These are phyloP conservation scores for Neofusicoccum cordaticola DNA, from an alignment of 2,329 filamentous ascomycete genomes.

Conservation along the genomic window DNA sequence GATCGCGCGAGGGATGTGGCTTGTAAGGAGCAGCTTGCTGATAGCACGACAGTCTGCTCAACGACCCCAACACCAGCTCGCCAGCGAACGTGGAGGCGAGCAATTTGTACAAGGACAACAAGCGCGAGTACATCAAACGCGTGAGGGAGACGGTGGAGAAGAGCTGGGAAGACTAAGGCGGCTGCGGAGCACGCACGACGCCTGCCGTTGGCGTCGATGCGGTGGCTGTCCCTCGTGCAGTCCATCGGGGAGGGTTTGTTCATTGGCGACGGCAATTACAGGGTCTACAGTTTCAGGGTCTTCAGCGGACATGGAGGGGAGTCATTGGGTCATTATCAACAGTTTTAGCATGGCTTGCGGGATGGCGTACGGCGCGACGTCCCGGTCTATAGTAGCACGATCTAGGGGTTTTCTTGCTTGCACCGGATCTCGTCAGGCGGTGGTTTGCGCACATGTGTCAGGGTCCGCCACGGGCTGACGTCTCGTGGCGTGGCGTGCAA, in stretches of 20 bases:
- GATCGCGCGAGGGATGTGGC: neutral
- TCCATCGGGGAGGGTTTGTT: neutral
- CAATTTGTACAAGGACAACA: conserved; percentile 97
- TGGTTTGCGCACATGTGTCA: neutral
- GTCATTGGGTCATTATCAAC: neutral
- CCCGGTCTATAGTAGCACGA: conserved; percentile 4
- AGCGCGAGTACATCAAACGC: conserved; percentile 92
- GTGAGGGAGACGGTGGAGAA: conserved; percentile 97
- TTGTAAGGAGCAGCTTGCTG: neutral
- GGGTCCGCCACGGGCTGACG: neutral
- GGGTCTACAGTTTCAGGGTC: conserved; percentile 10
- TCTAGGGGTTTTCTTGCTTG: neutral
- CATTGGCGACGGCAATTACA: neutral
- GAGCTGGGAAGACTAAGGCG: conserved; percentile 90
- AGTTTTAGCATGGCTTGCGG: conserved; percentile 15
- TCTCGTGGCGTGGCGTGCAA: conserved; percentile 9
- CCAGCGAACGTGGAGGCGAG: conserved; percentile 97
- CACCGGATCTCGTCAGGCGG: neutral
- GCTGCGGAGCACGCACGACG: too few relatives aligned
- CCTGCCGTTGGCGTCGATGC: too few relatives aligned
- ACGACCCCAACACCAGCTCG: conserved; percentile 97
- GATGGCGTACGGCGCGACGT: conserved; percentile 15
- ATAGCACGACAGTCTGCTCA: conserved; percentile 67
- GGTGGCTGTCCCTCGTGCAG: too few relatives aligned
- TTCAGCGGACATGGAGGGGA: neutral